Conservation (phyloP, 1,284 basidiomycete genomes). For the Moesziomyces globuligerus region DNA sequence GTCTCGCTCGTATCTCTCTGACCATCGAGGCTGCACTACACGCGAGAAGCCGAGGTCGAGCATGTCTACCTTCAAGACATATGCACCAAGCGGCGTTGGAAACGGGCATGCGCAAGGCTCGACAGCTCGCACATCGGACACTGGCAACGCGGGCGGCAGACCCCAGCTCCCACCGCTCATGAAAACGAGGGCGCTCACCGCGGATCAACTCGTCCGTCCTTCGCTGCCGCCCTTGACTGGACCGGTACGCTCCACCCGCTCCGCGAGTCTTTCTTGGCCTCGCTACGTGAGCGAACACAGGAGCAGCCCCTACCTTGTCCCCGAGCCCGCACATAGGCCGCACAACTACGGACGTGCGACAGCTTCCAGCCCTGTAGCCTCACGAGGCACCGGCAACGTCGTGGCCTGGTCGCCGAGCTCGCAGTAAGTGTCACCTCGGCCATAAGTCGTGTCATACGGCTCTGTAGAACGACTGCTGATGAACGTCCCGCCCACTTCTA, state of each 20-base stretch:
- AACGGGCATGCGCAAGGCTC: too few relatives aligned
- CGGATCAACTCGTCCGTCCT: constrained; percentile 18
- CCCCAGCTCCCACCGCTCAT: constrained; percentile 7
- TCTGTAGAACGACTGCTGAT: not conserved
- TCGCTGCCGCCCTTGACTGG: constrained; percentile 26
- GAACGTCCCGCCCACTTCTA: too few relatives aligned
- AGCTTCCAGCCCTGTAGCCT: constrained; percentile 3
- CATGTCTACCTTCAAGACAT: too few relatives aligned
- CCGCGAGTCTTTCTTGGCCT: constrained; percentile 1
- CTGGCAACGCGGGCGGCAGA: too few relatives aligned
- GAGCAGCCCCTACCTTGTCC: constrained; percentile 24
- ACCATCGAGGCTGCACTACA: too few relatives aligned
- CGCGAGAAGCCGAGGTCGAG: too few relatives aligned
- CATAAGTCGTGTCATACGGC: too few relatives aligned
- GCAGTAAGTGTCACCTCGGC: constrained; percentile 13
- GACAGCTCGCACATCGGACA: too few relatives aligned
- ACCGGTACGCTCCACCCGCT: constrained; percentile 16
- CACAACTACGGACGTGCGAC: constrained; percentile 5
- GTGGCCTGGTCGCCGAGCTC: too few relatives aligned
- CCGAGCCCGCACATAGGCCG: constrained; percentile 5
- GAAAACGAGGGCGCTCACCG: constrained; percentile 23
- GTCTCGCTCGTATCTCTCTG: too few relatives aligned
- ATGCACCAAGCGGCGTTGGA: too few relatives aligned
- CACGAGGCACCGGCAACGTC: not conserved
- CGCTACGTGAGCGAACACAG: constrained; percentile 16